These are phyloP conservation scores for Scleromitrula shiraiana DNA, from an alignment of 2,329 filamentous ascomycete species.

Conservation along the genomic window DNA sequence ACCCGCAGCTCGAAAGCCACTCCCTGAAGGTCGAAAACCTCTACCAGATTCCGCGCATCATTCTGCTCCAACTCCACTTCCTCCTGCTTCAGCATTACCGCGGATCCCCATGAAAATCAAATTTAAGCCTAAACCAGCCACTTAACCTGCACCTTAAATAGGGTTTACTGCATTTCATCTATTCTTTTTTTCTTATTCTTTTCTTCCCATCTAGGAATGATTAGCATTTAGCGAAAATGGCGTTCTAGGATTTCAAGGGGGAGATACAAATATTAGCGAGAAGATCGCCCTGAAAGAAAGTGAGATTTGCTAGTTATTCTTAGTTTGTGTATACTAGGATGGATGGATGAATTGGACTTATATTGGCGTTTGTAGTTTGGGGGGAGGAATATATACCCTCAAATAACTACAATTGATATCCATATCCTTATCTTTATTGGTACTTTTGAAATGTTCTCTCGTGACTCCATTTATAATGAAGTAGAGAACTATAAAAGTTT, in stretches of 20 bases:
- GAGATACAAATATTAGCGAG: background rate
- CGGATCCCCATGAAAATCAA: background rate
- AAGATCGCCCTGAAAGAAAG: background rate
- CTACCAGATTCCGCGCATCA: constrained; percentile 9
- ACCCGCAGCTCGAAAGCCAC: constrained; percentile 17
- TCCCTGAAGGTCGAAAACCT: constrained; percentile 15
- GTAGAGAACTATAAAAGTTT: too few relatives aligned
- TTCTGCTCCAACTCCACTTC: background rate
- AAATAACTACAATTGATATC: too few relatives aligned
- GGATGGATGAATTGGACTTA: too few relatives aligned
- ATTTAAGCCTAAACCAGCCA: background rate
- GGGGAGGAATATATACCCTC: too few relatives aligned
- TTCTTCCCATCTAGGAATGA: background rate
- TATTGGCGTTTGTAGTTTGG: too few relatives aligned
- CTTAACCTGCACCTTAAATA: background rate
- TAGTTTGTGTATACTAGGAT: too few relatives aligned
- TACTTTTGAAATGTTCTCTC: too few relatives aligned
- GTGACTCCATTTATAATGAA: too few relatives aligned
- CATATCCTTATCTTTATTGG: too few relatives aligned
- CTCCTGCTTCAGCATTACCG: background rate
- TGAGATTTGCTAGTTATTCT: too few relatives aligned
- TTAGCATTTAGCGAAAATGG: background rate
- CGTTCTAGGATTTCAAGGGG: too few relatives aligned
- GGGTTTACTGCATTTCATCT: background rate
- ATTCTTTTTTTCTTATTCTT: background rate